Base-by-base conservation (phyloP, 805 yeast genomes). In the Candida golubevii region DNA sequence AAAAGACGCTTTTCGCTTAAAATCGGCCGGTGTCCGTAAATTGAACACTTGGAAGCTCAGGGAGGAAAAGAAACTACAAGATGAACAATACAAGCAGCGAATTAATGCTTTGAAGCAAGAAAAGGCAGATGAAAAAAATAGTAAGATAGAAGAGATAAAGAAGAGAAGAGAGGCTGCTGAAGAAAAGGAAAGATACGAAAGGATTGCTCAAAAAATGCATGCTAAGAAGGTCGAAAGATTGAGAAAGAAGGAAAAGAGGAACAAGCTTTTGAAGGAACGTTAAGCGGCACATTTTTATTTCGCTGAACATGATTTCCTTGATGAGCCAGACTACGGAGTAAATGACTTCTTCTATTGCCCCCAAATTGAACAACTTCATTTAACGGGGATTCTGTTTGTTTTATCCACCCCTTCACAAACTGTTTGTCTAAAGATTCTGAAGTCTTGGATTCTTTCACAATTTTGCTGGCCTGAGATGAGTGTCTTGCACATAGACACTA, bases 231-330 rank as follows among this genome's bases (percentile, higher is more conserved):
- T 89, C 34, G 98, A 89, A 52, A 79, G 99, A 67, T 63, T 91
- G 69, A 83, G 85, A 69, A 83, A 85, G 72, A 82, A 85, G 61
- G 99, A 91, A 62, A 91, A 91, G 84, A 83, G 98, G 69, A 91
- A 90, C 71, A 91, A 91, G 70, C 72, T 89, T 58, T 80, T 90
- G 62, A 88, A 83, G 63, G 98, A 90, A 61, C 96, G 97, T 65
- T 85, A 62, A 35, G 34, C 34, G 15, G 32, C 6, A 29, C 32
- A 3, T 29, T 29, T 29, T 29, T 18, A 18, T 18, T 18, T 18
- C 4, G 23, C 23, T 18, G 23, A 18, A 3, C 23, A 18, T 18
- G 3, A 18, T 18, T 5, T 18, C 23, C 23, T 18, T 18, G 23
- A 18, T 18, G 23, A 18, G 23, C 23, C 23, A 18, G 4, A 3